Percentiles rank a stretch among this genome's conserved stretches.
These are phyloP conservation scores for Cymbopogon flexuosus DNA, from an alignment of 202 grass and related monocot species.

Conservation along the genomic window DNA sequence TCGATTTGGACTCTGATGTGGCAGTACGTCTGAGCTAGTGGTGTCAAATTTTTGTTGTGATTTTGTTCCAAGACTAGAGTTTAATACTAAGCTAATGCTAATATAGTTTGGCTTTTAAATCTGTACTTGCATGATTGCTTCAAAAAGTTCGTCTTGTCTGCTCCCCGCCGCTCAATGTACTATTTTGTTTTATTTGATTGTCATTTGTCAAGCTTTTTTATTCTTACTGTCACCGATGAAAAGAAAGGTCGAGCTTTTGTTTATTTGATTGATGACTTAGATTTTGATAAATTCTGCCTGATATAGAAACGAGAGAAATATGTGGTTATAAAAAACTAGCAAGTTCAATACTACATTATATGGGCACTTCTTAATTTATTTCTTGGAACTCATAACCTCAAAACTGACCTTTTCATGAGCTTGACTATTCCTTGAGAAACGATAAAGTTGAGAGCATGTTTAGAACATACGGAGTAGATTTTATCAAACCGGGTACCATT, in stretches of 20 bases:
- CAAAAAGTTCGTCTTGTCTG: neutral
- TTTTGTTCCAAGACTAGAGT: conserved; percentile 29
- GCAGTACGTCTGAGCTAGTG: conserved; percentile 9
- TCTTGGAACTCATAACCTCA: too few species aligned
- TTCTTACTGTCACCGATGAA: neutral
- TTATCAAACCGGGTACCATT: neutral
- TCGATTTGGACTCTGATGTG: conserved; percentile 35
- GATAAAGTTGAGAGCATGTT: too few species aligned
- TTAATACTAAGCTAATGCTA: conserved; percentile 47
- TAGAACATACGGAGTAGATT: neutral
- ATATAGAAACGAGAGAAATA: neutral
- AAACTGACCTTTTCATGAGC: too few species aligned
- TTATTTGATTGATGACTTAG: neutral
- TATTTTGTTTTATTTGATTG: neutral
- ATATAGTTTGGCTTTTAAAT: conserved; percentile 36
- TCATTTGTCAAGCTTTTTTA: neutral
- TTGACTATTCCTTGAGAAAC: too few species aligned
- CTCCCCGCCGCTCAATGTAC: neutral
- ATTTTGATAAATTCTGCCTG: neutral
- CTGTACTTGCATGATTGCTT: conserved; percentile 12
- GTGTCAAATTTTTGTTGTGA: conserved; percentile 26
- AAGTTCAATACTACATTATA: too few species aligned
- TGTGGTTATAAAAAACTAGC: neutral
- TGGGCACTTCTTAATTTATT: too few species aligned
- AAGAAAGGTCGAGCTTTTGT: neutral